Evolutionary conservation across 2,329 filamentous ascomycete genomes (phyloP).

Genomic region (Trichoderma breve): DNA sequence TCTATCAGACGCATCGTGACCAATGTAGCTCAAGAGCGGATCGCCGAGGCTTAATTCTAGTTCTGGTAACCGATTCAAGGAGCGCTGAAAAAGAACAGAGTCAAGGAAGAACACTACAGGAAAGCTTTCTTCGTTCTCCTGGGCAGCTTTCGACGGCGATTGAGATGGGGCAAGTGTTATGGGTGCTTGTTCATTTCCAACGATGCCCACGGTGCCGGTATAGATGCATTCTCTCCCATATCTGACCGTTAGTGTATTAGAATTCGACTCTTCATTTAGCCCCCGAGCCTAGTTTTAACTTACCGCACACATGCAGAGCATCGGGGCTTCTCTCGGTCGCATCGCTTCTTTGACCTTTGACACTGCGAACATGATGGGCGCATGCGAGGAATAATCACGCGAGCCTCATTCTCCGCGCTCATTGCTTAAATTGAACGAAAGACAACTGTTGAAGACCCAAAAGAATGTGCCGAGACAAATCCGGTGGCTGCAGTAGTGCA

Average conservation of each 20-base stretch:
- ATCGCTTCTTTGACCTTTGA: not conserved
- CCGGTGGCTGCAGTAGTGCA: not conserved
- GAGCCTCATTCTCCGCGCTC: not conserved
- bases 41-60: not conserved
- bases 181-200: not conserved
- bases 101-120: not conserved
- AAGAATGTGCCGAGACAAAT: not conserved
- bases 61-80: not conserved
- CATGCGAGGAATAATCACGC: not conserved
- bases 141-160: not conserved
- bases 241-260: not conserved
- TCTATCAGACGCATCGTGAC: not conserved
- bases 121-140: not conserved
- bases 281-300: not conserved
- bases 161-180: not conserved
- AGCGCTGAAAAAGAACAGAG: not conserved
- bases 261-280: no score
- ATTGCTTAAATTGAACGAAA: not conserved
- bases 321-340: not conserved
- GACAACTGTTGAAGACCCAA: not conserved
- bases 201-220: not conserved
- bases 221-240: conserved; percentile 1
- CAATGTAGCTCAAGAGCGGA: not conserved
- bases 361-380: not conserved
- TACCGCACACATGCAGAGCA: not conserved